These are phyloP conservation scores for Plasmodium gonderi DNA, from an alignment of 169 alveolate species.

Conservation along the genomic window DNA sequence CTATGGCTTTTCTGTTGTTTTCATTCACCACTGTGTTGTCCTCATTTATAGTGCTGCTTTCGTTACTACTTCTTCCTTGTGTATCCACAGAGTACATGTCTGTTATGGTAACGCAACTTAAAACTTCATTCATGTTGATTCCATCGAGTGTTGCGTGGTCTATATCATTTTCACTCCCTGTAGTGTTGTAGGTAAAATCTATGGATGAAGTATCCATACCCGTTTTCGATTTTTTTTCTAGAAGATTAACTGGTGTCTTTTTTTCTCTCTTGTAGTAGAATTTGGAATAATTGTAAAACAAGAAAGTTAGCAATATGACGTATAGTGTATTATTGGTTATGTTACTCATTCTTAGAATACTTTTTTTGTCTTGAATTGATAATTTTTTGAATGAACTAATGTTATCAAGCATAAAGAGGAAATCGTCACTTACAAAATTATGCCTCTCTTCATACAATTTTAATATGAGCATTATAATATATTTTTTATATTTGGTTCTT, in stretches of 20 bases:
- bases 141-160: slow-evolving; percentile 1
- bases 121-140: not conserved
- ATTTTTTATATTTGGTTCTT: slow-evolving; percentile 43
- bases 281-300: slow-evolving; percentile 63
- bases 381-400: slow-evolving; percentile 25
- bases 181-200: not conserved
- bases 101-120: not conserved
- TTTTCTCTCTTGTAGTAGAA: slow-evolving; percentile 38
- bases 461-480: slow-evolving; percentile 21
- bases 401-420: slow-evolving; percentile 47
- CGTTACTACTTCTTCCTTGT: not conserved
- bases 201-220: not conserved
- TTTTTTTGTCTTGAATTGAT: slow-evolving; percentile 34
- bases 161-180: not conserved
- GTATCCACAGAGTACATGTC: not conserved
- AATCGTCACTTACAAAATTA: slow-evolving; percentile 16
- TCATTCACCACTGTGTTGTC: not conserved
- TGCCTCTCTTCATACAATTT: slow-evolving; percentile 45
- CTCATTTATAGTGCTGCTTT: not conserved
- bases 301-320: slow-evolving; percentile 26
- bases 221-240: slow-evolving; percentile 36
- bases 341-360: slow-evolving; percentile 53
- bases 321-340: slow-evolving; percentile 52
- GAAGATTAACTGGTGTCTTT: slow-evolving; percentile 21
- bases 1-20: not conserved